These are phyloP conservation scores for Neurospora pannonica DNA, from an alignment of 495 filamentous ascomycete species.

Conservation along the genomic window DNA sequence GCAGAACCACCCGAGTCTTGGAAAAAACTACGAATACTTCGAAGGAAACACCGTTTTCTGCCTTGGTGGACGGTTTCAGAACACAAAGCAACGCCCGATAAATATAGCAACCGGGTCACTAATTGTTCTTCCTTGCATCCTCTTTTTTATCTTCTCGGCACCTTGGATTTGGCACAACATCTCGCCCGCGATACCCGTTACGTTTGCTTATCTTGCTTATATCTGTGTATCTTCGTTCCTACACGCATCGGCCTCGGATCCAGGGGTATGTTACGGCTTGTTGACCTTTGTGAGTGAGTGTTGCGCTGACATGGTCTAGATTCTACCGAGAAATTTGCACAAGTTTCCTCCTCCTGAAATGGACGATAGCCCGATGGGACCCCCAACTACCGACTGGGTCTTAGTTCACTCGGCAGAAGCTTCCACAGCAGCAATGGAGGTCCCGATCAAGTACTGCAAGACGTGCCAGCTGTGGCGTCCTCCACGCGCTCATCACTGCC, in stretches of 20 bases:
- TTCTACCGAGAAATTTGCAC: slow-evolving; percentile 73
- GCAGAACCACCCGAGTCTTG: slow-evolving; percentile 23
- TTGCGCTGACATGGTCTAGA: slow-evolving; percentile 37
- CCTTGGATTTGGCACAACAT: slow-evolving; percentile 86
- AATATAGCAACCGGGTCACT: slow-evolving; percentile 80
- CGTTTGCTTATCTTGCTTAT: slow-evolving; percentile 84
- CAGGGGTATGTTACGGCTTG: slow-evolving; percentile 59
- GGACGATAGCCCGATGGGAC: slow-evolving; percentile 72
- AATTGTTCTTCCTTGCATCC: slow-evolving; percentile 60
- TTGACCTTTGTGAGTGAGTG: background rate
- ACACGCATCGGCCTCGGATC: slow-evolving; percentile 84
- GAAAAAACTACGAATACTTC: slow-evolving; percentile 83
- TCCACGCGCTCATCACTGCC: slow-evolving; percentile 90
- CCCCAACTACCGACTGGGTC: slow-evolving; percentile 83
- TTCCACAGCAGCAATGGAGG: slow-evolving; percentile 77
- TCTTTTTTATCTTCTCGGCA: slow-evolving; percentile 84
- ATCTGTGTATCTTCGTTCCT: slow-evolving; percentile 87
- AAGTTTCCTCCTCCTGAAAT: slow-evolving; percentile 44
- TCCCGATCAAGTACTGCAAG: slow-evolving; percentile 95
- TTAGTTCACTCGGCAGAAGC: slow-evolving; percentile 71
- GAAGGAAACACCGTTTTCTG: slow-evolving; percentile 86
- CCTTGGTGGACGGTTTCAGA: slow-evolving; percentile 75
- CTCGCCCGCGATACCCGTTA: slow-evolving; percentile 82
- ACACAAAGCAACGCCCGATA: slow-evolving; percentile 80
- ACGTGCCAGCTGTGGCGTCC: slow-evolving; percentile 96